A percentile compares a stretch with the other conserved stretches of the same genome.
Evolutionary conservation across 2,329 filamentous ascomycete species (phyloP).

Genomic region (Aspergillus eucalypticola): DNA sequence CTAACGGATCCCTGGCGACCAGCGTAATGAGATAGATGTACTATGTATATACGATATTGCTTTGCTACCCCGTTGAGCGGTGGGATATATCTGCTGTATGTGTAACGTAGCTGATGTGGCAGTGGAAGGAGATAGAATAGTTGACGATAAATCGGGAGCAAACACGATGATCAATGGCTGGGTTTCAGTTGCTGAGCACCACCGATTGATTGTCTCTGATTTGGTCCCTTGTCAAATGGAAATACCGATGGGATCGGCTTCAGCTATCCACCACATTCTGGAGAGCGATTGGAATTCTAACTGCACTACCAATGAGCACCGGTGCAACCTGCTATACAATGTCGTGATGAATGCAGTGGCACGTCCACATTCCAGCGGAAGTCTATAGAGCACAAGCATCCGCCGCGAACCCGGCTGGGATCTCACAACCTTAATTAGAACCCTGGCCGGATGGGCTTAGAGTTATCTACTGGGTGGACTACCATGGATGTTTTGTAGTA

Average conservation of each 20-base stretch:
- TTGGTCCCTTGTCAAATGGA: too few relatives aligned
- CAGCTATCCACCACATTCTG: neutral
- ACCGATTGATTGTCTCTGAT: neutral
- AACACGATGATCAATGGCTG: neutral
- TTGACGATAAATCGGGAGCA: neutral
- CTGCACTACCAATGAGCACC: neutral
- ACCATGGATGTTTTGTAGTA: neutral
- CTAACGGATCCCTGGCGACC: too few relatives aligned
- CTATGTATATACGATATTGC: neutral
- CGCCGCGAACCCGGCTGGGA: neutral
- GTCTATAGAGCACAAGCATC: neutral
- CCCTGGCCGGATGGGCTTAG: neutral
- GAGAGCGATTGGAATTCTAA: neutral
- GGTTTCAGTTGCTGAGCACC: neutral
- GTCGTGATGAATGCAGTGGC: neutral
- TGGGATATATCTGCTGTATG: neutral
- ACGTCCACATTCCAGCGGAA: conserved; percentile 1
- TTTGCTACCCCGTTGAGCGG: neutral
- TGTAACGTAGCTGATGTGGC: neutral
- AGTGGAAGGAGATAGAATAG: neutral
- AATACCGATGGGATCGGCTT: neutral
- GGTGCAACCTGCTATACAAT: too few relatives aligned
- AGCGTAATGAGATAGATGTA: neutral
- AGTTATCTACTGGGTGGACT: neutral
- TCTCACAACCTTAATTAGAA: neutral